Percentiles rank a stretch among this genome's conserved stretches.
phyloP scores from a whole-genome alignment of 2,329 filamentous ascomycete species.

The Verticillium albo-atrum region DNA sequence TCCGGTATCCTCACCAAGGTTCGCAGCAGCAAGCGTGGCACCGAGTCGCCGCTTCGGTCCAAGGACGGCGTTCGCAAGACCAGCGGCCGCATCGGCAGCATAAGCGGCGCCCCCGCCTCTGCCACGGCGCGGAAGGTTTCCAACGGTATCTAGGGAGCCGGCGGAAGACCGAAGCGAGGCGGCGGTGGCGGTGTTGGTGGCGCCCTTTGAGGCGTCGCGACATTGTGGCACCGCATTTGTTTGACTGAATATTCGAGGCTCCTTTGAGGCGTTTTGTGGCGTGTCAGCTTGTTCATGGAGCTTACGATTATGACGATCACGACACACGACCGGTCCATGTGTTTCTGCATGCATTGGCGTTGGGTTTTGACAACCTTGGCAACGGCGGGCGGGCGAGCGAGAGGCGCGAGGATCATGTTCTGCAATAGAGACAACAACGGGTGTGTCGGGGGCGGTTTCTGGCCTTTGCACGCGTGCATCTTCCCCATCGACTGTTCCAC shows the following conservation, averaged over 20 bases:
- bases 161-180: constrained; percentile 7
- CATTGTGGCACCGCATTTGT: neutral
- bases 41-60: constrained; percentile 44
- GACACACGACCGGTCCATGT: constrained; percentile 33
- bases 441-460: neutral
- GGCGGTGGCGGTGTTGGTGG: constrained; percentile 9
- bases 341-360: constrained; percentile 39
- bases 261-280: constrained; percentile 1
- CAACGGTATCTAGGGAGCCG: constrained; percentile 27
- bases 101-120: constrained; percentile 36
- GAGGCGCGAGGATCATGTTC: neutral
- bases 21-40: constrained; percentile 53
- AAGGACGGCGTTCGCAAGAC: constrained; percentile 61
- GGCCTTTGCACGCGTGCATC: neutral
- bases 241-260: constrained; percentile 7
- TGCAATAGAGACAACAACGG: neutral
- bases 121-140: constrained; percentile 50
- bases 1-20: constrained; percentile 60
- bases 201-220: neutral
- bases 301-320: constrained; percentile 4
- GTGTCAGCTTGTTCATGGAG: neutral
- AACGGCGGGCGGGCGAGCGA: constrained; percentile 6
- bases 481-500: neutral
- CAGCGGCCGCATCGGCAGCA: constrained; percentile 60
- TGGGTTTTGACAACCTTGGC: constrained; percentile 16